A percentile compares a stretch with the other conserved stretches of the same genome.
Conservation (phyloP, 768 basidiomycete genomes). For the Lactarius evosmus region DNA sequence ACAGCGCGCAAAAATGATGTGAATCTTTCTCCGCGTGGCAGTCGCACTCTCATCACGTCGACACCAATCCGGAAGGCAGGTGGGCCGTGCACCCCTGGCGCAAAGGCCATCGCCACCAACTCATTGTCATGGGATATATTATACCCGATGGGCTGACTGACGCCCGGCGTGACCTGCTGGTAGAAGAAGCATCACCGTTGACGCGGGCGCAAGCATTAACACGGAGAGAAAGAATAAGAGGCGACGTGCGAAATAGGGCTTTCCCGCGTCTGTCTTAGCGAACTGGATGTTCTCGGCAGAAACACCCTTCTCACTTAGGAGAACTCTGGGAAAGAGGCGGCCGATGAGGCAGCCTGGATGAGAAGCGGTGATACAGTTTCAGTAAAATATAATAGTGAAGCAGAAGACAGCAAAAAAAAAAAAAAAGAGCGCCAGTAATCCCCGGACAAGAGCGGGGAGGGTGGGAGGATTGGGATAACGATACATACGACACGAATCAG, state of each 20-base stretch:
- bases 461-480: background rate
- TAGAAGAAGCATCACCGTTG: background rate
- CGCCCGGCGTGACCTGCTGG: constrained; percentile 42
- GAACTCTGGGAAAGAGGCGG: constrained; percentile 62
- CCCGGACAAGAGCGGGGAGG: background rate
- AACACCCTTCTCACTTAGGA: constrained; percentile 59
- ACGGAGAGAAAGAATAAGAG: background rate
- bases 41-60: constrained; percentile 75
- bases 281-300: constrained; percentile 48
- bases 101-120: constrained; percentile 63
- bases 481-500: constrained; percentile 70
- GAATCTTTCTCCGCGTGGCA: constrained; percentile 58
- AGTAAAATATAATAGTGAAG: background rate
- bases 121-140: constrained; percentile 82
- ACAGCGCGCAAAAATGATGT: constrained; percentile 60
- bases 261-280: constrained; percentile 57
- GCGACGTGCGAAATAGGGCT: constrained; percentile 69
- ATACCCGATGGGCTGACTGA: constrained; percentile 62
- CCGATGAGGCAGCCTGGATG: constrained; percentile 70
- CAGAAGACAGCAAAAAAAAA: background rate
- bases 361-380: background rate
- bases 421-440: background rate
- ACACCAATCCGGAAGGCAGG: constrained; percentile 62
- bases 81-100: constrained; percentile 46
- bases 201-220: constrained; percentile 1